Conservation (phyloP, 805 yeast species). For the Cyberlindnera japonica region DNA sequence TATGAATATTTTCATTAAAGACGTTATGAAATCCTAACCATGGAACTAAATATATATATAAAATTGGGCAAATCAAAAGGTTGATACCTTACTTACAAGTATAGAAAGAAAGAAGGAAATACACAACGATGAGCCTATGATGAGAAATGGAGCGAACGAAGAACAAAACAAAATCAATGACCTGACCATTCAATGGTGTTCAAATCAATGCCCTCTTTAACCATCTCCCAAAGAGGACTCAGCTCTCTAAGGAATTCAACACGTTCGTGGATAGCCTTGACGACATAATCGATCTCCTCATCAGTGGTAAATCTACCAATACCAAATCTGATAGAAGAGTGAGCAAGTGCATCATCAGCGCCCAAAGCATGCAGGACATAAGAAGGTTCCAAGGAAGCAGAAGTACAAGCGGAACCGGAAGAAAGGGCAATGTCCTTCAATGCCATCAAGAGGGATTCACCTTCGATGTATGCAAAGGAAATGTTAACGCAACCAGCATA, state of each 20-base stretch:
- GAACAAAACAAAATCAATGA: constrained; percentile 46
- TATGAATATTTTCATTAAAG: no score
- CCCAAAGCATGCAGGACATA: constrained; percentile 96
- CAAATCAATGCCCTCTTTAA: constrained; percentile 95
- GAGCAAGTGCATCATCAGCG: constrained; percentile 97
- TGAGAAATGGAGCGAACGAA: not conserved
- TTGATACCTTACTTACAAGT: not conserved
- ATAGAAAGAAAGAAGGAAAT: not conserved
- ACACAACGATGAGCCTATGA: not conserved
- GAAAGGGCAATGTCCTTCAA: constrained; percentile 93
- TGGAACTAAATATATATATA: no score
- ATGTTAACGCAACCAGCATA: constrained; percentile 95
- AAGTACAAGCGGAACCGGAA: constrained; percentile 98
- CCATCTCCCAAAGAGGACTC: constrained; percentile 99
- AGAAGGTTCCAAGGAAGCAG: constrained; percentile 96
- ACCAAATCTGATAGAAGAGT: constrained; percentile 96
- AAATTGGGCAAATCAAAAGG: no score
- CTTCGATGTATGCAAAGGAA: constrained; percentile 96
- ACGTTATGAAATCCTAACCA: no score
- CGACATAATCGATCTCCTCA: constrained; percentile 90
- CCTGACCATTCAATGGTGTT: constrained; percentile 97
- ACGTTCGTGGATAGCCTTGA: constrained; percentile 82
- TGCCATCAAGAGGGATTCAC: constrained; percentile 97
- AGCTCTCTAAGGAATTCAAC: constrained; percentile 88
- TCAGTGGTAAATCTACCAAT: constrained; percentile 97